Percentiles rank a stretch among this genome's conserved stretches.
Conservation (phyloP, 257 asterid species). For the Nicotiana benthamiana region DNA sequence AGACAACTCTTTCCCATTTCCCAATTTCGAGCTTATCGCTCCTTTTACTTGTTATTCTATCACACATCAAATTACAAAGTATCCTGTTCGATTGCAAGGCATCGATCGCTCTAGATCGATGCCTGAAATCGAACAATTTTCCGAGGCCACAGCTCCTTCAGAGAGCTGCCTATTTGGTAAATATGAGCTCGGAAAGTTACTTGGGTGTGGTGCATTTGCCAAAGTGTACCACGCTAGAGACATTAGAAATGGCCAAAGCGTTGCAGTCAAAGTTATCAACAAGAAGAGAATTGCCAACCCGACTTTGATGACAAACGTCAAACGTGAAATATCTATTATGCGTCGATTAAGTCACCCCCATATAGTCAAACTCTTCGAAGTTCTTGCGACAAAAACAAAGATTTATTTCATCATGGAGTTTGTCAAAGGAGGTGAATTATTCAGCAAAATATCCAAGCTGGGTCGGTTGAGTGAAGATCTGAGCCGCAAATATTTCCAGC, state of each 20-base stretch:
- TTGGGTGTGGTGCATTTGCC: constrained; percentile 10
- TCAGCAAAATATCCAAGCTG: constrained; percentile 24
- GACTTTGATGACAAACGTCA: constrained; percentile 6
- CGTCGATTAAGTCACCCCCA: constrained; percentile 14
- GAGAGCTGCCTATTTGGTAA: constrained; percentile 5
- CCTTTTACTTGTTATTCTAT: not conserved
- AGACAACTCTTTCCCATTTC: not conserved
- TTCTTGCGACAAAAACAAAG: constrained; percentile 32
- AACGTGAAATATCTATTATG: constrained; percentile 11
- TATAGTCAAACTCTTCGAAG: constrained; percentile 29
- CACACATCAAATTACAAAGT: not conserved
- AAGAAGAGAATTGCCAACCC: constrained; percentile 2
- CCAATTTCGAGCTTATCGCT: not conserved
- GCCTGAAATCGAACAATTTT: not conserved
- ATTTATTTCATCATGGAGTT: constrained; percentile 38
- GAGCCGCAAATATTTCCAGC: constrained; percentile 36
- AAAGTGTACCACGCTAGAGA: constrained; percentile 16
- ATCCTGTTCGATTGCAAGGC: not conserved
- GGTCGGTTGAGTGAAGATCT: constrained; percentile 29
- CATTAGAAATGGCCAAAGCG: constrained; percentile 8
- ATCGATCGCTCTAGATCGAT: not conserved
- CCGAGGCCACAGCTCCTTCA: not conserved
- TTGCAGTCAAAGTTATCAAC: constrained; percentile 6
- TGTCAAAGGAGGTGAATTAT: constrained; percentile 45
- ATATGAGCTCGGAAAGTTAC: constrained; percentile 6